phyloP scores from a whole-genome alignment of 805 yeast species.

The Tetrapisispora fleetii region DNA sequence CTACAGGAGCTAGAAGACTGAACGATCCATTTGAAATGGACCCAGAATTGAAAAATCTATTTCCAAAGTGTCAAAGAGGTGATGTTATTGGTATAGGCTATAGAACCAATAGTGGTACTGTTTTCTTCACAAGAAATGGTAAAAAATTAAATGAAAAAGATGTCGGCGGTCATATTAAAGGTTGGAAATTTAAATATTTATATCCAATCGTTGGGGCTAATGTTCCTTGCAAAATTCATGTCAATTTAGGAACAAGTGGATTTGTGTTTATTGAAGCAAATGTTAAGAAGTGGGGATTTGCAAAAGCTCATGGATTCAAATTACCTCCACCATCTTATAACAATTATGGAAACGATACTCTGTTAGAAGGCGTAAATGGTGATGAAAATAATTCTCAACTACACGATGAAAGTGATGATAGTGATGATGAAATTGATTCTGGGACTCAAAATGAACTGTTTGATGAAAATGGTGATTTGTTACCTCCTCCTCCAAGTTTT shows the following conservation, averaged over 20 bases:
- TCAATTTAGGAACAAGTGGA: conserved; percentile 82
- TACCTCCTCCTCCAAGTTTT: conserved; percentile 32
- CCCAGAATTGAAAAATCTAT: conserved; percentile 38
- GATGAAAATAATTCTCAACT: conserved; percentile 28
- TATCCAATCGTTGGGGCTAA: conserved; percentile 88
- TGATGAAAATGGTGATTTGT: conserved; percentile 15
- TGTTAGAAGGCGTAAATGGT: conserved; percentile 53
- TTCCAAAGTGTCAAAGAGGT: conserved; percentile 61
- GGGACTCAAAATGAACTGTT: not conserved
- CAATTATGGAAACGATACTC: conserved; percentile 63
- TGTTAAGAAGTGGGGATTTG: conserved; percentile 92
- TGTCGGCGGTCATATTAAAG: conserved; percentile 68
- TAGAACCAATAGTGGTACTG: conserved; percentile 68
- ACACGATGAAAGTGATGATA: conserved; percentile 6
- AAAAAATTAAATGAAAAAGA: conserved; percentile 75
- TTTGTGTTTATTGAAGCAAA: conserved; percentile 86
- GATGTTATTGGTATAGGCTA: conserved; percentile 93
- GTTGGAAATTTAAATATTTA: conserved; percentile 58
- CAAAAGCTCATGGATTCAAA: conserved; percentile 78
- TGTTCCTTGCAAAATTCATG: conserved; percentile 73
- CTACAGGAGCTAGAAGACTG: conserved; percentile 67
- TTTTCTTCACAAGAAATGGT: conserved; percentile 92
- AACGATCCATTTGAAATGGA: conserved; percentile 61
- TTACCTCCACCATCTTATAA: conserved; percentile 94
- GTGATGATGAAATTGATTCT: not conserved